phyloP scores from a whole-genome alignment of 2,329 filamentous ascomycete genomes.

The Paramyrothecium sp. region DNA sequence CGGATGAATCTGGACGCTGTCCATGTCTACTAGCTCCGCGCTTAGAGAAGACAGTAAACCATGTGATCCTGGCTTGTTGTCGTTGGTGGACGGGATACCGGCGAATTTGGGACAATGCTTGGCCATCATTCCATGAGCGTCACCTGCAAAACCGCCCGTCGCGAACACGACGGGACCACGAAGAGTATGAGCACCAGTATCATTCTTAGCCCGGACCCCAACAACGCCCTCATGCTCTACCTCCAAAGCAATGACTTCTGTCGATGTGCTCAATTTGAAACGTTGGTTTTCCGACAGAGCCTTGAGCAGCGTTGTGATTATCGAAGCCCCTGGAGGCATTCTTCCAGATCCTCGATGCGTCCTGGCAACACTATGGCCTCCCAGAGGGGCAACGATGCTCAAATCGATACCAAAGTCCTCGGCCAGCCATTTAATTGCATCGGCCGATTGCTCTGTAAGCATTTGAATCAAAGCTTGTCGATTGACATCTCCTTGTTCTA shows the following conservation, averaged over 20 bases:
- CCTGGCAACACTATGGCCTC: slow-evolving; percentile 52
- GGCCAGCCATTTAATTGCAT: slow-evolving; percentile 54
- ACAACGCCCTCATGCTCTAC: slow-evolving; percentile 33
- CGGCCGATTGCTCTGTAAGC: slow-evolving; percentile 45
- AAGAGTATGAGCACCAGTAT: slow-evolving; percentile 35
- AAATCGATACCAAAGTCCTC: slow-evolving; percentile 58
- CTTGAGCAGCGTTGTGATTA: slow-evolving; percentile 53
- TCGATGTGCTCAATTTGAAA: slow-evolving; percentile 51
- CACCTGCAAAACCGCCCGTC: slow-evolving; percentile 61
- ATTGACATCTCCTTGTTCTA: slow-evolving; percentile 23
- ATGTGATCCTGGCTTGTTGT: slow-evolving; percentile 54
- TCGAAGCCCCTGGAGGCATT: slow-evolving; percentile 57
- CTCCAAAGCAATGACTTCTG: slow-evolving; percentile 52
- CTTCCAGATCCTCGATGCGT: slow-evolving; percentile 51
- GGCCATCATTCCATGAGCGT: slow-evolving; percentile 54
- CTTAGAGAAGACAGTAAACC: slow-evolving; percentile 35
- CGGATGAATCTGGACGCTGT: slow-evolving; percentile 62
- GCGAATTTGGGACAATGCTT: slow-evolving; percentile 57
- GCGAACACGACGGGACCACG: slow-evolving; percentile 55
- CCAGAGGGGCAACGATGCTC: slow-evolving; percentile 55
- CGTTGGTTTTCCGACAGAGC: slow-evolving; percentile 44
- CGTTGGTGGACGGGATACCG: slow-evolving; percentile 62
- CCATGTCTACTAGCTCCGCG: slow-evolving; percentile 48
- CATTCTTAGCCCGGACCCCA: slow-evolving; percentile 49
- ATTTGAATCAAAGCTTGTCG: slow-evolving; percentile 44